Evolutionary conservation across 176 grass and related monocot species (phyloP).

Genomic region (Neostapfia colusana): DNA sequence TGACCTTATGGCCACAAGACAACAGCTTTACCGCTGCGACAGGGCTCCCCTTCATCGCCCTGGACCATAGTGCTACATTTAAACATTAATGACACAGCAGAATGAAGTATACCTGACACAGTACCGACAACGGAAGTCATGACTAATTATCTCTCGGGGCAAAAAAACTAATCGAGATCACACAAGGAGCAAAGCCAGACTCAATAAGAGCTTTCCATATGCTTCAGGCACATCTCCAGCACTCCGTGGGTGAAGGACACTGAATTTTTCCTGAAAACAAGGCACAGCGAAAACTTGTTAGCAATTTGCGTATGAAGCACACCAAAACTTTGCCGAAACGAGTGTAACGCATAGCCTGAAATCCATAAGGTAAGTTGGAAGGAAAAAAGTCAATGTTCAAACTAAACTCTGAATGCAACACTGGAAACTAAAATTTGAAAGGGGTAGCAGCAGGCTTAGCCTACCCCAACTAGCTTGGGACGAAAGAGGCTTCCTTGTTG

Average conservation of each 20-base stretch:
- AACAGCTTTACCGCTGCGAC: too few relatives aligned
- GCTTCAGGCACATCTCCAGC: background rate
- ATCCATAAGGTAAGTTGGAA: background rate
- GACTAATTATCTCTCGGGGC: background rate
- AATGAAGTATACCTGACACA: slow-evolving; percentile 44
- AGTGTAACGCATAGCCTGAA: background rate
- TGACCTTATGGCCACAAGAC: too few relatives aligned
- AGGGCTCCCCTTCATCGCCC: too few relatives aligned
- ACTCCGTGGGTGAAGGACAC: background rate
- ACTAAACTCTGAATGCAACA: background rate
- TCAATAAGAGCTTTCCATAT: background rate
- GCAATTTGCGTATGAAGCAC: background rate
- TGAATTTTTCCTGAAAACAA: background rate
- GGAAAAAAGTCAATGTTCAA: background rate
- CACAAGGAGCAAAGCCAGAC: background rate
- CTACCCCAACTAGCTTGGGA: too few relatives aligned
- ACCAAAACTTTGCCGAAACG: background rate
- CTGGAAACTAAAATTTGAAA: background rate
- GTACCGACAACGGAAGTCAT: slow-evolving; percentile 44
- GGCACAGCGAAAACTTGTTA: background rate
- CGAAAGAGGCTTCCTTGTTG: too few relatives aligned
- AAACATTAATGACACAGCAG: background rate
- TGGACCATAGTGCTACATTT: background rate
- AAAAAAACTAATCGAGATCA: slow-evolving; percentile 6
- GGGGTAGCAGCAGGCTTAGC: too few relatives aligned